Conservation (phyloP, 2,329 filamentous ascomycete genomes). For the Ophiostoma sp. region DNA sequence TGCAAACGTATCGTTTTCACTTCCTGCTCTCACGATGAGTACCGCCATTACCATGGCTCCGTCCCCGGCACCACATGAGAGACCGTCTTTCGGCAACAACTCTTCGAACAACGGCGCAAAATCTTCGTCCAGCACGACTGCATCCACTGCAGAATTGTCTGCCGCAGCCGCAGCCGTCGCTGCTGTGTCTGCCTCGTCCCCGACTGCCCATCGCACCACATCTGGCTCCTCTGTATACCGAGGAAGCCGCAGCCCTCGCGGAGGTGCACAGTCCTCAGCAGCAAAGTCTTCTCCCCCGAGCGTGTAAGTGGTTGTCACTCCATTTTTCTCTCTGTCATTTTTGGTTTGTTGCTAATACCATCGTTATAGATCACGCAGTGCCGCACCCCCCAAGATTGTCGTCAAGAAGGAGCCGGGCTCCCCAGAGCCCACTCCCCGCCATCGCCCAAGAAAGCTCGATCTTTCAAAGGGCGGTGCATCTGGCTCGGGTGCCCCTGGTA, state of each 20-base stretch:
- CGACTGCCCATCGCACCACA: conserved; percentile 43
- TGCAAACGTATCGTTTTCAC: not conserved
- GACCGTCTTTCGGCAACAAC: conserved; percentile 46
- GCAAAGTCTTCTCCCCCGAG: conserved; percentile 54
- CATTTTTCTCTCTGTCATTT: conserved; percentile 1
- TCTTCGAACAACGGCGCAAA: conserved; percentile 8
- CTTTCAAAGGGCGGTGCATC: conserved; percentile 59
- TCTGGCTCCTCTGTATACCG: conserved; percentile 38
- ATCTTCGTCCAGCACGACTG: conserved; percentile 27
- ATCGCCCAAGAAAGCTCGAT: conserved; percentile 71
- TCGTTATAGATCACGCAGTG: conserved; percentile 27
- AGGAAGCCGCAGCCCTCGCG: conserved; percentile 52
- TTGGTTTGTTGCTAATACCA: not conserved
- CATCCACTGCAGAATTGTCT: conserved; percentile 39
- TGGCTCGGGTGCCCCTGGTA: conserved; percentile 49
- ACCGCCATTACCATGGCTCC: conserved; percentile 64
- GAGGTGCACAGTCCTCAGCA: conserved; percentile 34
- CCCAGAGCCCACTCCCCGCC: conserved; percentile 69
- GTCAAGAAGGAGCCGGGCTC: conserved; percentile 96
- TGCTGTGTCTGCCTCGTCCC: conserved; percentile 33
- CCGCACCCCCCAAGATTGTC: conserved; percentile 67
- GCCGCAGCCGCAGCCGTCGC: conserved; percentile 35
- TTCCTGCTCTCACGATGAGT: conserved; percentile 50
- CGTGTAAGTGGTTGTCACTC: conserved; percentile 45
- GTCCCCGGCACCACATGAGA: conserved; percentile 62